Percentiles rank a stretch among this genome's conserved stretches.
phyloP scores from a whole-genome alignment of 441 rosid genomes.

The Hypseocharis bilobata region DNA sequence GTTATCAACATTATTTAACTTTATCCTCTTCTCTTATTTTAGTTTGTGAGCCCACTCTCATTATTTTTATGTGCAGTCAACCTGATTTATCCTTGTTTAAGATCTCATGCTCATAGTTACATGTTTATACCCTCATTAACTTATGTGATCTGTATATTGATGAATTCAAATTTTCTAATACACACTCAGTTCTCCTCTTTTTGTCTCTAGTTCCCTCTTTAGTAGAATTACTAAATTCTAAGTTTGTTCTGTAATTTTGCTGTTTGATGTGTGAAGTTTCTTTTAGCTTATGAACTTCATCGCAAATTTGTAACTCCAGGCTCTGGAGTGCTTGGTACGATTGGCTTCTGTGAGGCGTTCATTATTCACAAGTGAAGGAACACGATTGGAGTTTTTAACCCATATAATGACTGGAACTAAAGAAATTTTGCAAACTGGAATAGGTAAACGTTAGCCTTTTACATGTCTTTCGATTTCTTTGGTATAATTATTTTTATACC shows the following conservation, averaged over 20 bases:
- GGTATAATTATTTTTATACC: neutral
- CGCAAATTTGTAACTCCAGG: slow-evolving; percentile 17
- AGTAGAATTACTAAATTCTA: neutral
- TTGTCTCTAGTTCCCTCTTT: neutral
- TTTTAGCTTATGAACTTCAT: neutral
- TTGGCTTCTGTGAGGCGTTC: slow-evolving; percentile 30
- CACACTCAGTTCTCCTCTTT: neutral
- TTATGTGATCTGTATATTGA: neutral
- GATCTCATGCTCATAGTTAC: neutral
- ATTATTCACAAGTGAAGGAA: slow-evolving; percentile 23
- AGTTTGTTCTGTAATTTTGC: neutral
- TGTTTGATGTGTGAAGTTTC: neutral
- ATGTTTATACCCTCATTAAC: neutral
- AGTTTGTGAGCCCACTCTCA: too few species aligned
- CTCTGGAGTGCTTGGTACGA: slow-evolving; percentile 30
- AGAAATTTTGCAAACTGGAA: slow-evolving; percentile 29
- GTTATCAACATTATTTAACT: too few species aligned
- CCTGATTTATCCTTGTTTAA: neutral
- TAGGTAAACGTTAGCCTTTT: slow-evolving; percentile 15
- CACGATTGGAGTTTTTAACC: slow-evolving; percentile 24
- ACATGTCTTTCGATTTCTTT: neutral
- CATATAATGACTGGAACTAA: slow-evolving; percentile 30
- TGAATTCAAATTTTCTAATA: neutral
- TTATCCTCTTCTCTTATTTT: neutral
- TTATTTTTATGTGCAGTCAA: neutral